Base-by-base conservation (phyloP, 257 asterid species). In the Misopates orontium region DNA sequence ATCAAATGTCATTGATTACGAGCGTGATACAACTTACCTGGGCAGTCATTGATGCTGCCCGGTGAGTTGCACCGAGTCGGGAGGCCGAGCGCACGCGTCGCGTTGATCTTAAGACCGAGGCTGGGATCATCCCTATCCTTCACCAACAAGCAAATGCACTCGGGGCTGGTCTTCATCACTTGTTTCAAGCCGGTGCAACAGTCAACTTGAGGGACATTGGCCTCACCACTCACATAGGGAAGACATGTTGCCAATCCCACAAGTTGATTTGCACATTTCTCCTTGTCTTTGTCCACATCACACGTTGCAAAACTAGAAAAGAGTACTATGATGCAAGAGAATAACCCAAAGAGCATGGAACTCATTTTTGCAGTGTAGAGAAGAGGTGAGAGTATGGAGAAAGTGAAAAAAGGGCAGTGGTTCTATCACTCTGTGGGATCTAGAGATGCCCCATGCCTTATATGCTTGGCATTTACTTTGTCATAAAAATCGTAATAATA, bases 101-200 rank as follows among this genome's bases (percentile, higher is more conserved):
- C 85, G 17, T 88, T 84, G 66, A 91, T 84, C 56, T 84, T 79
- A 12, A 88, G 72, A 39, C 91, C 93, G 25, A 91, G 88, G 56
- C 74, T 73, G 0, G 96, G 97, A 22, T 91, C 96, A 56, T 91
- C 20, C 17, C 88, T 74, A 15, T 91, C 93, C 81, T 80, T 88
- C 2, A 91, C 77, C 73, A 88, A 36, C 15, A 91, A 19, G 19
- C 97, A 88, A 0, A 91, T 28, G 64, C 97, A 91, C 1, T 83
- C 85, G 0, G 59, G 68, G 74, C 82, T 84, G 14, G 56, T 78
- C 9, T 67, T 51, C 31, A 84, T 5, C 0, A 91, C 95, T 62
- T 71, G 66, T 31, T 75, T 77, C 44, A 91, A 74, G 0, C 91
- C 95, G 0, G 78, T 62, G 71, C 97, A 91, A 25, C 97, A 91